phyloP scores from a whole-genome alignment of 768 basidiomycete species.

The Lactifluus volemus region DNA sequence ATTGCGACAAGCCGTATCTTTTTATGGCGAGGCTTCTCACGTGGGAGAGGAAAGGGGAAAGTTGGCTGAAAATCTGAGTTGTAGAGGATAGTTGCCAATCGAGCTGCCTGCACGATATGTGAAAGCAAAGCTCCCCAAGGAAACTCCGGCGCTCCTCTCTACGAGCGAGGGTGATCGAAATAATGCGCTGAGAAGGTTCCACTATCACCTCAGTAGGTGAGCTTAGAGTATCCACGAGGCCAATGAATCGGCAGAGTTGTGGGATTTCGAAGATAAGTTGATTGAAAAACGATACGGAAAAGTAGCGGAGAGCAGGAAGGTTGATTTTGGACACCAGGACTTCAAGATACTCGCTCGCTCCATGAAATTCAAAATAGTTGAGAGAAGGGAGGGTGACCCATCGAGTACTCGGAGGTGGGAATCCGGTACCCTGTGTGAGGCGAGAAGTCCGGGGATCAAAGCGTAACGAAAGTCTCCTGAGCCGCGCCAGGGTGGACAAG shows the following conservation, averaged over 20 bases:
- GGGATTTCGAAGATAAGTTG: neutral
- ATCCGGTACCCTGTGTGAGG: neutral
- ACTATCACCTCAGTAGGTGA: neutral
- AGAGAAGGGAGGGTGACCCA: neutral
- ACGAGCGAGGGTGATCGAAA: neutral
- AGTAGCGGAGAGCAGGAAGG: neutral
- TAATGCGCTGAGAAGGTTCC: neutral
- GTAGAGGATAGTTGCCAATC: neutral
- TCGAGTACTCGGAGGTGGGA: neutral
- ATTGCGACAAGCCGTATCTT: no score
- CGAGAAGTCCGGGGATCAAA: neutral
- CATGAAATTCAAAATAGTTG: neutral
- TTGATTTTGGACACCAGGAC: neutral
- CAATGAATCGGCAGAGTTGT: neutral
- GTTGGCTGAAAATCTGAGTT: neutral
- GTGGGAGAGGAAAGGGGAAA: neutral
- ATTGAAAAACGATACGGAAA: neutral
- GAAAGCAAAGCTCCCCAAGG: neutral
- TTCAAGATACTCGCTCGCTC: conserved; percentile 5
- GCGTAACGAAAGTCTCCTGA: neutral
- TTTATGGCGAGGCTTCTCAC: neutral
- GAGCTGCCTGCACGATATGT: neutral
- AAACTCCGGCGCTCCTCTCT: neutral
- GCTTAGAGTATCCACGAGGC: neutral
- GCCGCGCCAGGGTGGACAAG: neutral